These are phyloP conservation scores for Drechmeria coniospora DNA, from an alignment of 2,329 filamentous ascomycete species.

Conservation along the genomic window DNA sequence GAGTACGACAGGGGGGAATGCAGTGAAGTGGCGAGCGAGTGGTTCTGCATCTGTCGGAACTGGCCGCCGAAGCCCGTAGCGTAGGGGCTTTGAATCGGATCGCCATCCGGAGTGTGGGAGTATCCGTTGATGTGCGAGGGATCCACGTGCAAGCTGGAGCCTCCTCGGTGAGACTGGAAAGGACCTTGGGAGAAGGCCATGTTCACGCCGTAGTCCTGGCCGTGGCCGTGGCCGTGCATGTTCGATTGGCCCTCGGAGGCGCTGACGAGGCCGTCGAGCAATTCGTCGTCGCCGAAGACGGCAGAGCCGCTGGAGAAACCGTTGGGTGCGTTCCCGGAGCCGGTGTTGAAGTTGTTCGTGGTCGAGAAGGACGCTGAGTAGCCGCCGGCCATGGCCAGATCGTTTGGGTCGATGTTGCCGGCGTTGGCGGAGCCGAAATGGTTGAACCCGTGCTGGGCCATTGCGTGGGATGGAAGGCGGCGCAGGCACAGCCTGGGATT, in stretches of 20 bases:
- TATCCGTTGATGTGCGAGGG: conserved; percentile 62
- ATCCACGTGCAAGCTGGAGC: conserved; percentile 44
- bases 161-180: conserved; percentile 39
- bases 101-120: conserved; percentile 82
- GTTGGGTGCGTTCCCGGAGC: conserved; percentile 42
- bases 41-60: conserved; percentile 53
- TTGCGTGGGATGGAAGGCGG: too few species aligned
- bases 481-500: too few species aligned
- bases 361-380: conserved; percentile 44
- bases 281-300: conserved; percentile 74
- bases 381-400: conserved; percentile 53
- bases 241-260: conserved; percentile 35
- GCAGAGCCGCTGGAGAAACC: conserved; percentile 67
- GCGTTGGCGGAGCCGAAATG: conserved; percentile 40
- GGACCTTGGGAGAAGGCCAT: conserved; percentile 42
- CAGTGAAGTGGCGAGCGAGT: conserved; percentile 36
- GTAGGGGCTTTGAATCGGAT: conserved; percentile 84
- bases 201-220: conserved; percentile 42
- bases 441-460: conserved; percentile 42
- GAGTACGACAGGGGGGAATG: conserved; percentile 25
- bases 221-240: conserved; percentile 31
- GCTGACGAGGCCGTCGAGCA: conserved; percentile 57
- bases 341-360: conserved; percentile 38
- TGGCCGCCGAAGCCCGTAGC: conserved; percentile 67
- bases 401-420: conserved; percentile 66